Base-by-base conservation (phyloP, 331 rosid species). In the Rosa hybrid region DNA sequence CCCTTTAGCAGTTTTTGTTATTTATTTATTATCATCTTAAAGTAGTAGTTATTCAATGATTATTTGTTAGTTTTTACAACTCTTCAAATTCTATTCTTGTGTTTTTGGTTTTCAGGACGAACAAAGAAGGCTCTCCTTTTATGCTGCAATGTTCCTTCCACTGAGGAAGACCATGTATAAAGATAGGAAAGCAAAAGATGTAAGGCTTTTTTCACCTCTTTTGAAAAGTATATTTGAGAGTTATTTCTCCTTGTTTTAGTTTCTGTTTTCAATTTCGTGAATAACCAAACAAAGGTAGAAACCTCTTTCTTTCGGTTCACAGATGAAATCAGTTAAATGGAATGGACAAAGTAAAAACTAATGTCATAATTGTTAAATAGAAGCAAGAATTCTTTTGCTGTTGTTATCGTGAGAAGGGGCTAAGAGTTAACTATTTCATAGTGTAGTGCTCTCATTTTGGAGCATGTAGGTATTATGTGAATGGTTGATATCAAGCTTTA, bases 111-210 rank as follows among this genome's bases (percentile, higher is more conserved):
- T 69, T 34, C 83, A 95, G 98, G 91, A 89, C 27, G 97, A 95
- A 81, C 91, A 93, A 64, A 90, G 81, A 85, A 90, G 98, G 83
- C 90, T 91, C 38, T 65, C 91, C 34, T 79, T 91, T 21, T 95
- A 81, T 83, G 86, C 94, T 75, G 89, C 96, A 44, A 74, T 91
- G 81, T 93, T 90, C 81, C 96, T 95, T 74, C 98, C 97, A 45
- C 81, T 95, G 23, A 89, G 93, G 83, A 77, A 86, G 68, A 90
- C 86, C 83, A 72, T 81, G 65, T 93, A 87, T 78, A 85, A 65
- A 69, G 98, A 93, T 78, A 86, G 81, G 82, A 95, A 90, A 77
- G 88, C 87, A 53, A 95, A 93, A 83, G 79, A 76, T 95, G 99
- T 93, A 67, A 8, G 71, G 8, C 16, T 64, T 44, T 27, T 3